Evolutionary conservation across 1,284 basidiomycete genomes (phyloP), one percentile per base, ranked within the genome.

Genomic region (Singerocomus inundabilis): DNA sequence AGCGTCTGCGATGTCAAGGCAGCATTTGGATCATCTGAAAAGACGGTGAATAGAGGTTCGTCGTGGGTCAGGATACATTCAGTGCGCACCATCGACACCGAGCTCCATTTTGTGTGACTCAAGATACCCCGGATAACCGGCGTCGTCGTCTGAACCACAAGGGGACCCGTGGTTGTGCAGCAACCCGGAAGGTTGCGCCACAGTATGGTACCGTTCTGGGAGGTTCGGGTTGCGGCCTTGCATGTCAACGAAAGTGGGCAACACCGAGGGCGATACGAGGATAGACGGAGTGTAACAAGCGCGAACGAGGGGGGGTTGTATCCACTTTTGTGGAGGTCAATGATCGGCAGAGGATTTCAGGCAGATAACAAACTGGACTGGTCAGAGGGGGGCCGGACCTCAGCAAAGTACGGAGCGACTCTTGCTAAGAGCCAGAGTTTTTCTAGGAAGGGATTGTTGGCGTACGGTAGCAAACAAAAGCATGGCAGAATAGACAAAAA

Each of bases 1-100:
- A 91, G 75, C 15, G 85, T 82, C 69, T 91, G 88, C 4, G 79
- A 79, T 15, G 82, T 90, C 60, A 91, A 70, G 2, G 81, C 71
- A 47, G 72, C 61, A 57, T 81, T 77, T 34, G 73, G 59, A 53
- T 80, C 79, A 35, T 79, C 77, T 78, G 45, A 36, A 24, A 53
- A 44, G 44, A 46, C 4, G 44, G 46, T 61, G 47, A 60, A 55
- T 38, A 26, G 44, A 46, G 37, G 46, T 25, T 34, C 21, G 55
- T 33, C 48, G 60, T 54, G 42, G 21, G 21, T 28, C 18, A 49
- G 35, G 41, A 44, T 28, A 41, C 24, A 45, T 31, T 48, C 37
- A 42, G 41, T 18, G 52, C 69, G 52, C 46, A 78, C 79, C 78
- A 55, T 80, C 78, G 21, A 58, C 41, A 7, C 73, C 73, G 32